These are phyloP conservation scores for Rhodotorula mucilaginosa DNA, from an alignment of 1,284 basidiomycete species.

Conservation along the genomic window DNA sequence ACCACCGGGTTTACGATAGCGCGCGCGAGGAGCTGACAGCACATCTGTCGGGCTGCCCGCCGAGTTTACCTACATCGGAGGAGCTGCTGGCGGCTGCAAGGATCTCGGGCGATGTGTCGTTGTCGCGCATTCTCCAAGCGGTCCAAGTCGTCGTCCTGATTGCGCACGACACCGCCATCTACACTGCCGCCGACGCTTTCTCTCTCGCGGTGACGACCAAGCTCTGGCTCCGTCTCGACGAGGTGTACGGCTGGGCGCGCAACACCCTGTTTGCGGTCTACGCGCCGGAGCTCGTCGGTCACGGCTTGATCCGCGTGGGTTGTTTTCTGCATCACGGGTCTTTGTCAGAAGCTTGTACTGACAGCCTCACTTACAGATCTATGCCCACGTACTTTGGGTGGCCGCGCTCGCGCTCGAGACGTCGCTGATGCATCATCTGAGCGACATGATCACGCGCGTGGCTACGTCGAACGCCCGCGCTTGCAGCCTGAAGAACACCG, in stretches of 20 bases:
- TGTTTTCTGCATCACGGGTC: too few species aligned
- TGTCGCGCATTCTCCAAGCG: background rate
- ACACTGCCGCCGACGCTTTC: background rate
- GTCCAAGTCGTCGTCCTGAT: background rate
- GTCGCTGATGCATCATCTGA: too few species aligned
- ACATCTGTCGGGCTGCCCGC: background rate
- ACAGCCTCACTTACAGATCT: too few species aligned
- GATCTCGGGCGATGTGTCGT: background rate
- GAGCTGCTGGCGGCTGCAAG: background rate
- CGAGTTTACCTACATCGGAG: background rate
- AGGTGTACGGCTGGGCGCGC: background rate
- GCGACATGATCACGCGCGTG: too few species aligned
- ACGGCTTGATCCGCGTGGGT: too few species aligned
- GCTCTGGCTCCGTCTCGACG: background rate
- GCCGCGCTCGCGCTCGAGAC: too few species aligned
- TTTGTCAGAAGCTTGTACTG: too few species aligned
- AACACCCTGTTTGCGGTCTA: too few species aligned
- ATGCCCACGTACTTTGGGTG: too few species aligned
- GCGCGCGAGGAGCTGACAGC: background rate
- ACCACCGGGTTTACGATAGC: background rate
- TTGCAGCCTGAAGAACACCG: too few species aligned
- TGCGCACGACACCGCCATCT: background rate
- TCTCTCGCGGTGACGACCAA: background rate
- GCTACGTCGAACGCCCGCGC: too few species aligned
- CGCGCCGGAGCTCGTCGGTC: too few species aligned